Percentiles rank a stretch among this genome's conserved stretches.
These are phyloP conservation scores for Thielaviopsis populi DNA, from an alignment of 2,329 filamentous ascomycete species.

Conservation along the genomic window DNA sequence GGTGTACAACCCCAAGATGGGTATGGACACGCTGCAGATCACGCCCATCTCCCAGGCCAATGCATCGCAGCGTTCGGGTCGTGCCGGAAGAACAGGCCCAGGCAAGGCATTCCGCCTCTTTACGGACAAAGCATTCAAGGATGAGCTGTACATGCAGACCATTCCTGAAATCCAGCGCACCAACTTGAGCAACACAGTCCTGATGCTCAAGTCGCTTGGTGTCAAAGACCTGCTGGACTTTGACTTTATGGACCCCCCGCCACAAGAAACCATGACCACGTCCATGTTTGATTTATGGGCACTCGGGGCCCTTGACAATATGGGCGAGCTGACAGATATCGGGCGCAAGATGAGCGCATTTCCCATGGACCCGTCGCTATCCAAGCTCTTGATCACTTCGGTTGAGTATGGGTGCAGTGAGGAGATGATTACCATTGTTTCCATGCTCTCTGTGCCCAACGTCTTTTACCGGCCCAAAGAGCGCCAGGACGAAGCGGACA, in stretches of 20 bases:
- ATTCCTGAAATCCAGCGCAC: constrained; percentile 97
- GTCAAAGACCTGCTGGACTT: constrained; percentile 92
- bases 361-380: constrained; percentile 91
- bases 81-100: constrained; percentile 84
- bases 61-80: constrained; percentile 79
- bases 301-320: constrained; percentile 79
- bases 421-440: constrained; percentile 96
- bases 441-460: constrained; percentile 90
- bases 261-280: constrained; percentile 93
- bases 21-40: constrained; percentile 97
- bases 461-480: constrained; percentile 97
- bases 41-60: constrained; percentile 97
- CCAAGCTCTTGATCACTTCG: constrained; percentile 85
- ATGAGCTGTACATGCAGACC: constrained; percentile 91
- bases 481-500: constrained; percentile 88
- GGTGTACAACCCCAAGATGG: constrained; percentile 97
- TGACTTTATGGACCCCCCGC: constrained; percentile 97
- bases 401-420: constrained; percentile 85
- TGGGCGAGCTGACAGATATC: constrained; percentile 77
- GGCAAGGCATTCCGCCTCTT: constrained; percentile 91
- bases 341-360: constrained; percentile 93
- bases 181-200: constrained; percentile 85
- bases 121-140: constrained; percentile 86
- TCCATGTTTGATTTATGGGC: constrained; percentile 97
- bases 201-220: constrained; percentile 85